Conservation (phyloP, 257 asterid genomes). For the Henckelia pumila region DNA sequence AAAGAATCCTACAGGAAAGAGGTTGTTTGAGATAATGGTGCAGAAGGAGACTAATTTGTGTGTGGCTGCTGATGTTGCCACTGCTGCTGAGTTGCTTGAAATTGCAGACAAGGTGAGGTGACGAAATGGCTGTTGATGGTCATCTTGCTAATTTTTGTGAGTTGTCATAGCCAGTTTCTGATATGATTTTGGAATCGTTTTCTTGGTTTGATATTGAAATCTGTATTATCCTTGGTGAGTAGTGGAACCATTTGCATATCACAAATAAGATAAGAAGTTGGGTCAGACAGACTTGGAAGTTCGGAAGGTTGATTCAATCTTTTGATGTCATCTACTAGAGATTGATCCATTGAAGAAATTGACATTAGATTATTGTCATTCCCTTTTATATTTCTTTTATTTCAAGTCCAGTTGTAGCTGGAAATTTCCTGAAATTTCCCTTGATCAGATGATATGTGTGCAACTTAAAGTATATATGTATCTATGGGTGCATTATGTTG, state of each 20-base stretch:
- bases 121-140: conserved; percentile 13
- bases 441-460: neutral
- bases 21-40: conserved; percentile 86
- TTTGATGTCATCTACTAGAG: neutral
- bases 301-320: neutral
- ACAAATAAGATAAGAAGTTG: neutral
- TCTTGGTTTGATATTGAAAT: too few species aligned
- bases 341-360: neutral
- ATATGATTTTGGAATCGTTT: neutral
- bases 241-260: neutral
- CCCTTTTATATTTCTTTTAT: neutral
- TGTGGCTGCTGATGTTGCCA: conserved; percentile 94
- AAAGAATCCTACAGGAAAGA: conserved; percentile 85
- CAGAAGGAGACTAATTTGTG: conserved; percentile 83
- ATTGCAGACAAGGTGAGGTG: conserved; percentile 80
- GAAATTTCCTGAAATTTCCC: neutral
- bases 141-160: neutral
- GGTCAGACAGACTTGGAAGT: neutral
- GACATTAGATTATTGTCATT: neutral
- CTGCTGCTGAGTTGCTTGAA: conserved; percentile 86
- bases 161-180: neutral
- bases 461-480: neutral
- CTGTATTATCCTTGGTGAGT: neutral
- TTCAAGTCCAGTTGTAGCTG: neutral
- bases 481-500: neutral